Conservation (phyloP, 352 stramenopile species). For the Pythium inflatum region DNA sequence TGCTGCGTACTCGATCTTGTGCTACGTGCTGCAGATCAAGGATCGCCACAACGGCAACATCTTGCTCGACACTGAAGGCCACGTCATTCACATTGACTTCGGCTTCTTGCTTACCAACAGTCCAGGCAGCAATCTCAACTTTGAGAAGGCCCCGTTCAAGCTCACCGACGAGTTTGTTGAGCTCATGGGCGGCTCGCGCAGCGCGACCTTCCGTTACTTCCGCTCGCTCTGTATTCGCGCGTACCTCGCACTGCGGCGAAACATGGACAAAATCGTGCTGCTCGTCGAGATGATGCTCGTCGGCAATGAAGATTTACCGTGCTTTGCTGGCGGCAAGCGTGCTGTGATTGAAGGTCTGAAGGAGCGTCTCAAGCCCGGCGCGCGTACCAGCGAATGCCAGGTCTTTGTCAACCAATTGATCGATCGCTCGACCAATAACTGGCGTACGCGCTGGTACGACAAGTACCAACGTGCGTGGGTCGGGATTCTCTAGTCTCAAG, state of each 20-base stretch:
- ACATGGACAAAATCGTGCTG: constrained; percentile 65
- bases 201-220: constrained; percentile 93
- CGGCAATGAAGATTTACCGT: constrained; percentile 83
- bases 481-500: constrained; percentile 67
- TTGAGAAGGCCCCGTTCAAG: constrained; percentile 98
- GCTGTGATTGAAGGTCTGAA: constrained; percentile 79
- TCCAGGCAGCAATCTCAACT: constrained; percentile 90
- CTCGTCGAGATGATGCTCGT: constrained; percentile 87
- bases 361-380: constrained; percentile 72
- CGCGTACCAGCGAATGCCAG: constrained; percentile 81
- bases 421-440: constrained; percentile 89
- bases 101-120: constrained; percentile 95
- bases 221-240: constrained; percentile 64
- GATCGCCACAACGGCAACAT: constrained; percentile 99
- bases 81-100: constrained; percentile 98
- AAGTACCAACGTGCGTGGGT: constrained; percentile 90
- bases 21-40: constrained; percentile 97
- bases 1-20: constrained; percentile 93
- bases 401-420: constrained; percentile 88
- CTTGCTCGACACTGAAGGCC: constrained; percentile 94
- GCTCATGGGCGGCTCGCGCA: constrained; percentile 94
- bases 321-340: constrained; percentile 84
- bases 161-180: constrained; percentile 97
- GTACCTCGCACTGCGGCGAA: constrained; percentile 81
- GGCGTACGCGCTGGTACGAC: constrained; percentile 90